Evolutionary conservation across 169 alveolate species (phyloP).

Genomic region (Plasmodium berghei): DNA sequence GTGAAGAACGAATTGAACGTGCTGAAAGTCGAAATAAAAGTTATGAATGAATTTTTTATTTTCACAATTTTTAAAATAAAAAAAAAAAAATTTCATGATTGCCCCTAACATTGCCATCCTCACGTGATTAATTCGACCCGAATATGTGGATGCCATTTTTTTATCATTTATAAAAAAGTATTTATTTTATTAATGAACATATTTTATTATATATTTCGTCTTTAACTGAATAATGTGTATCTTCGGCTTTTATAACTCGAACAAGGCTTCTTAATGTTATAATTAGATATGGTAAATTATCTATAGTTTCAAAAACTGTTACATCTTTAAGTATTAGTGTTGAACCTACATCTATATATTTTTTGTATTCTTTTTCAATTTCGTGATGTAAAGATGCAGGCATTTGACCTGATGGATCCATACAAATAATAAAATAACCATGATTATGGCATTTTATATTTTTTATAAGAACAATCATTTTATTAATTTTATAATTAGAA

Average conservation of each 20-base stretch:
- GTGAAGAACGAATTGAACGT: no score
- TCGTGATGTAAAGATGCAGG: constrained; percentile 75
- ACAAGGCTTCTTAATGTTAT: constrained; percentile 68
- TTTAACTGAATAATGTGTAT: constrained; percentile 25
- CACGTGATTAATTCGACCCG: no score
- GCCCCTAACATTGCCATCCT: no score
- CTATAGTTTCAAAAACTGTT: constrained; percentile 54
- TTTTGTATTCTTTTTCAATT: constrained; percentile 64
- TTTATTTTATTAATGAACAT: no score
- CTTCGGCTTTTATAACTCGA: constrained; percentile 60
- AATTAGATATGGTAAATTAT: constrained; percentile 59
- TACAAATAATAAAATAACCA: constrained; percentile 49
- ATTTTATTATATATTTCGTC: constrained; percentile 29
- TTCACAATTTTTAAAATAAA: no score
- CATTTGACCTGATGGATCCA: constrained; percentile 76
- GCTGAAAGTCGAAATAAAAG: no score
- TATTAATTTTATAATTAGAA: constrained; percentile 37
- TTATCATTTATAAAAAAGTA: no score
- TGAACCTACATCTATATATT: constrained; percentile 52
- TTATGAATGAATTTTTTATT: no score
- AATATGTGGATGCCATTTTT: no score
- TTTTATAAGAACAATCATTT: constrained; percentile 53
- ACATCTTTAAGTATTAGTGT: constrained; percentile 62
- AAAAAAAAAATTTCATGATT: no score
- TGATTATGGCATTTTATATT: constrained; percentile 49